These are phyloP conservation scores for Sanghuangporus sanghuang DNA, from an alignment of 1,284 basidiomycete species.

Conservation along the genomic window DNA sequence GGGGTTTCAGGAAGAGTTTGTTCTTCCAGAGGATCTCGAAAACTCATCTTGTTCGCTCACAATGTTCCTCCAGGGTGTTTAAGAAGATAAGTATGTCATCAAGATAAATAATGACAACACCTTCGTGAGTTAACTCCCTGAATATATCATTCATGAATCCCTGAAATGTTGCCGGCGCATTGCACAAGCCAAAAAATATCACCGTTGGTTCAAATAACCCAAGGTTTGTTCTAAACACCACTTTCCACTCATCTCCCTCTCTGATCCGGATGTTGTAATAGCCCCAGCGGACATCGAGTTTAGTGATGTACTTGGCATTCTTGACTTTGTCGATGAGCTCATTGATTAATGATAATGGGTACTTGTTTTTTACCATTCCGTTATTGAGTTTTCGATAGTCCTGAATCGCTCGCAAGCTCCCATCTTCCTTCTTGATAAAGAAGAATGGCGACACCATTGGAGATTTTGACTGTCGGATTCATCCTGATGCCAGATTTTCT, in stretches of 20 bases:
- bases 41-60: background rate
- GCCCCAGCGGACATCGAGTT: slow-evolving; percentile 30
- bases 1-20: background rate
- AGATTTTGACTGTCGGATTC: background rate
- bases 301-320: slow-evolving; percentile 30
- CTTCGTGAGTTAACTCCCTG: background rate
- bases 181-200: background rate
- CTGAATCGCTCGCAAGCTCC: background rate
- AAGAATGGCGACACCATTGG: background rate
- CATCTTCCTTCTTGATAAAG: background rate
- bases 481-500: background rate
- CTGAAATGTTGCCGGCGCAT: background rate
- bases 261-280: slow-evolving; percentile 23
- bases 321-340: slow-evolving; percentile 29
- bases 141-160: background rate
- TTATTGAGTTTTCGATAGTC: slow-evolving; percentile 34
- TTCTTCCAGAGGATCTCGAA: background rate
- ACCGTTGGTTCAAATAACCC: background rate
- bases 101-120: background rate
- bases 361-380: slow-evolving; percentile 32
- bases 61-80: background rate
- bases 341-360: slow-evolving; percentile 32
- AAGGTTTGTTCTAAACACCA: background rate
- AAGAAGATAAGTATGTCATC: background rate
- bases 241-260: background rate